phyloP scores from a whole-genome alignment of 2,329 filamentous ascomycete genomes.

The Tolypocladium paradoxum region DNA sequence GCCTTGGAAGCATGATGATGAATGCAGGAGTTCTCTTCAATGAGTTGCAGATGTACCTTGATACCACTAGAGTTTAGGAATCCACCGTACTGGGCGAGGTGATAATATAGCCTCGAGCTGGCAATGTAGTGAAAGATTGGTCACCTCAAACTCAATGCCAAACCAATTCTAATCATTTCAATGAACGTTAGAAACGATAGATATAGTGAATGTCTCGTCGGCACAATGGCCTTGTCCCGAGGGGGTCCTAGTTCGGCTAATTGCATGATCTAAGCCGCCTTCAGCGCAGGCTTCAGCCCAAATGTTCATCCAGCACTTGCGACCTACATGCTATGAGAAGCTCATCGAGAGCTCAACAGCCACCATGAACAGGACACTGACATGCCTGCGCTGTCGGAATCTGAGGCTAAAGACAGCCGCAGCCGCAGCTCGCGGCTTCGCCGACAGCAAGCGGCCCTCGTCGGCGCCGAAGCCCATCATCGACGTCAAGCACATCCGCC shows the following conservation, averaged over 20 bases:
- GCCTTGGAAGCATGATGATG: not conserved
- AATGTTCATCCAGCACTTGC: not conserved
- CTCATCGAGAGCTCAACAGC: conserved; percentile 9
- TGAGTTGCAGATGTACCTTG: not conserved
- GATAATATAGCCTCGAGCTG: not conserved
- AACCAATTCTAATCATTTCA: not conserved
- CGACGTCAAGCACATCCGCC: conserved; percentile 82
- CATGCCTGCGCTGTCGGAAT: conserved; percentile 15
- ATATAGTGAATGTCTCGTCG: not conserved
- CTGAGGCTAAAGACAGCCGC: conserved; percentile 7
- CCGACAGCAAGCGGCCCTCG: conserved; percentile 41
- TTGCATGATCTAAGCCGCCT: conserved; percentile 14
- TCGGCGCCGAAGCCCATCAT: conserved; percentile 69
- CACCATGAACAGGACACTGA: conserved; percentile 20
- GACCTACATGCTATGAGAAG: conserved; percentile 10
- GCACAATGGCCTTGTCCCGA: not conserved
- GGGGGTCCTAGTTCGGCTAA: conserved; percentile 14
- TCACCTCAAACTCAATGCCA: not conserved
- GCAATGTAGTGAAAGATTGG: not conserved
- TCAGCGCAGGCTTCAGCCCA: not conserved
- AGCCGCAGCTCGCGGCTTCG: conserved; percentile 10
- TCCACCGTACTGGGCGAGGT: not conserved
- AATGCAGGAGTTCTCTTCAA: not conserved
- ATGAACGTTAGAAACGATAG: not conserved
- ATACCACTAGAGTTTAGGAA: not conserved